A percentile compares a stretch with the other conserved stretches of the same genome.
Conservation (phyloP, 257 asterid genomes). For the Leptodermis oblonga region DNA sequence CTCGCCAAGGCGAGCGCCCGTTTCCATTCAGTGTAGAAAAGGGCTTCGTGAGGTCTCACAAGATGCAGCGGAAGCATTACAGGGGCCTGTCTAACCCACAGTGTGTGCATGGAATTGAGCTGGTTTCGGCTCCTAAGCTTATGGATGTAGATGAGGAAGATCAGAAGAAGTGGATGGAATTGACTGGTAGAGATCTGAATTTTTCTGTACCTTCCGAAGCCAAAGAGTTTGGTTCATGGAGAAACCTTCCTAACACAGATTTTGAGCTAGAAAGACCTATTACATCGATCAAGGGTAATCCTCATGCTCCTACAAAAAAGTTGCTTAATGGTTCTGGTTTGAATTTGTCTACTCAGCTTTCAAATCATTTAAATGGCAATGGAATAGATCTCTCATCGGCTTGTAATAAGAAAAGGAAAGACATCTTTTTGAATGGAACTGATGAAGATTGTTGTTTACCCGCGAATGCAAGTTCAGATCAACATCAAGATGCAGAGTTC, state of each 20-base stretch:
- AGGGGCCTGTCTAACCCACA: constrained; percentile 76
- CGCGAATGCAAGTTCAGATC: constrained; percentile 27
- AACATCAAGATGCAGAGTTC: constrained; percentile 41
- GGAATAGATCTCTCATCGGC: constrained; percentile 46
- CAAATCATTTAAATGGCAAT: constrained; percentile 38
- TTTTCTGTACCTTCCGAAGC: constrained; percentile 56
- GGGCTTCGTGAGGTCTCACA: constrained; percentile 66
- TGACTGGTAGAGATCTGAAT: constrained; percentile 55
- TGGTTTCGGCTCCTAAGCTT: constrained; percentile 51
- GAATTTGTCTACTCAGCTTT: constrained; percentile 47
- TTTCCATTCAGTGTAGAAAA: constrained; percentile 65
- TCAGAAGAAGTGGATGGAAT: constrained; percentile 60
- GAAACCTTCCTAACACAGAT: constrained; percentile 61
- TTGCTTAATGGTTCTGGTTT: constrained; percentile 57
- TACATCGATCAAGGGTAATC: constrained; percentile 36
- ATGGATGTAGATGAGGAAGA: constrained; percentile 53
- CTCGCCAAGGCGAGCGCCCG: constrained; percentile 73
- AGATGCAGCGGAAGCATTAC: constrained; percentile 74
- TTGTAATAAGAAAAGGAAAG: constrained; percentile 59
- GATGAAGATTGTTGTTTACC: constrained; percentile 42
- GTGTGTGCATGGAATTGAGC: constrained; percentile 66
- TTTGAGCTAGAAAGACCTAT: constrained; percentile 54
- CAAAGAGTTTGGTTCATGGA: constrained; percentile 58
- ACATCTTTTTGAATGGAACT: constrained; percentile 37
- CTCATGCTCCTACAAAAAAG: constrained; percentile 39